Percentiles rank a stretch among this genome's conserved stretches.
Evolutionary conservation across 2,329 filamentous ascomycete genomes (phyloP).

Genomic region (Trichophyton benhamiae): DNA sequence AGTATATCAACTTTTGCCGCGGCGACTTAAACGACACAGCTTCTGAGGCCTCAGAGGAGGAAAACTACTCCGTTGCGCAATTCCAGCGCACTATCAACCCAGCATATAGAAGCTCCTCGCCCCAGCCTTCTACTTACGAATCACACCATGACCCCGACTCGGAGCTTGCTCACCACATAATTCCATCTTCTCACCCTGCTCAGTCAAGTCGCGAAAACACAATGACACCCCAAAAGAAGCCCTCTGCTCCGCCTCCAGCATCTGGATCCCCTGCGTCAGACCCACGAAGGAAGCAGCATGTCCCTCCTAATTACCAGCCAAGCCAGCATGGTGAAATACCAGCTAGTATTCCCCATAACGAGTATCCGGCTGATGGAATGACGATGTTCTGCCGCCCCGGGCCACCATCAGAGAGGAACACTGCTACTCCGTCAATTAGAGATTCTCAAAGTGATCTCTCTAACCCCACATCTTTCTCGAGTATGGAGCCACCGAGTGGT

Average conservation of each 20-base stretch:
- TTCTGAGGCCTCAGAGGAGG: constrained; percentile 79
- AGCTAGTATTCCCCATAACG: constrained; percentile 65
- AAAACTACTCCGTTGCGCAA: constrained; percentile 85
- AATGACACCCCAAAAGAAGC: constrained; percentile 40
- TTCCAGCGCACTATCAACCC: constrained; percentile 94
- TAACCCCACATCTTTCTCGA: constrained; percentile 77
- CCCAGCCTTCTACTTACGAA: constrained; percentile 83
- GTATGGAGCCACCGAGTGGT: constrained; percentile 63
- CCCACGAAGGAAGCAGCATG: constrained; percentile 25
- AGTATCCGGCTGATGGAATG: constrained; percentile 91
- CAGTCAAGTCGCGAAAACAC: constrained; percentile 41
- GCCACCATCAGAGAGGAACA: constrained; percentile 56
- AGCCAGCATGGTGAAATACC: constrained; percentile 55
- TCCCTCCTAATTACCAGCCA: constrained; percentile 38
- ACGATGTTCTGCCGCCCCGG: constrained; percentile 86
- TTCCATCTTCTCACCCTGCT: constrained; percentile 39
- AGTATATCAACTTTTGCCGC: constrained; percentile 97
- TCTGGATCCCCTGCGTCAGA: constrained; percentile 6
- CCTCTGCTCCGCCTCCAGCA: constrained; percentile 14
- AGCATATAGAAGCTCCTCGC: constrained; percentile 87
- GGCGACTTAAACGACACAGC: constrained; percentile 69
- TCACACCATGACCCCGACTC: constrained; percentile 82
- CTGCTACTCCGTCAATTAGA: constrained; percentile 63
- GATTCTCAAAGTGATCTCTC: constrained; percentile 88
- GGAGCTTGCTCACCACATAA: constrained; percentile 56